Percentiles rank a stretch among this genome's conserved stretches.
Evolutionary conservation across 169 alveolate species (phyloP).

Genomic region (Plasmodium knowlesi): DNA sequence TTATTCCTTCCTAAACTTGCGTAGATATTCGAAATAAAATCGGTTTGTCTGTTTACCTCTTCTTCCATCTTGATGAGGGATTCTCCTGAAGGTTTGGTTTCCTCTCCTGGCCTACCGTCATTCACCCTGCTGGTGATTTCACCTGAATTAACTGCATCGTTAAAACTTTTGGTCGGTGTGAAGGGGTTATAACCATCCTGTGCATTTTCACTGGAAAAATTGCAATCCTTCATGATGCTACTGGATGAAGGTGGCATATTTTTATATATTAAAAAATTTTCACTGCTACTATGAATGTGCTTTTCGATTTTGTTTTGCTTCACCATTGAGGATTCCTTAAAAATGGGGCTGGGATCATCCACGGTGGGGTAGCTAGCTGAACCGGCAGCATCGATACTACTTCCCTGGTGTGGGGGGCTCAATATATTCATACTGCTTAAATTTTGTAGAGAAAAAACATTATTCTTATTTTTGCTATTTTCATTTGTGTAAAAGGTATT

Average conservation of each 20-base stretch:
- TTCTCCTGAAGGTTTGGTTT: not conserved
- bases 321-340: not conserved
- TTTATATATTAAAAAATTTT: not conserved
- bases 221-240: not conserved
- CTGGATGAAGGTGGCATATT: not conserved
- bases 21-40: constrained; percentile 50
- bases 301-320: not conserved
- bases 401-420: not conserved
- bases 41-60: constrained; percentile 38
- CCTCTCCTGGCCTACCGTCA: not conserved
- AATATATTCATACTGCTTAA: constrained; percentile 10
- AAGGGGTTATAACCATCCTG: not conserved
- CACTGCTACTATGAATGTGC: not conserved
- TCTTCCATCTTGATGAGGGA: constrained; percentile 19
- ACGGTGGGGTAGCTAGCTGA: not conserved
- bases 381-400: not conserved
- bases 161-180: not conserved
- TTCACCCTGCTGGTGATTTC: not conserved
- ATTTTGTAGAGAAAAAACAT: constrained; percentile 37
- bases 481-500: constrained; percentile 72
- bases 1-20: constrained; percentile 16
- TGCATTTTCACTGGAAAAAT: not conserved
- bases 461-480: constrained; percentile 41
- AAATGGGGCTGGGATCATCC: not conserved
- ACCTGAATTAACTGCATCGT: not conserved